Percentiles rank a stretch among this genome's conserved stretches.
Evolutionary conservation across 371 early-diverging fungal species (phyloP).

Genomic region (Zychaea mexicana): DNA sequence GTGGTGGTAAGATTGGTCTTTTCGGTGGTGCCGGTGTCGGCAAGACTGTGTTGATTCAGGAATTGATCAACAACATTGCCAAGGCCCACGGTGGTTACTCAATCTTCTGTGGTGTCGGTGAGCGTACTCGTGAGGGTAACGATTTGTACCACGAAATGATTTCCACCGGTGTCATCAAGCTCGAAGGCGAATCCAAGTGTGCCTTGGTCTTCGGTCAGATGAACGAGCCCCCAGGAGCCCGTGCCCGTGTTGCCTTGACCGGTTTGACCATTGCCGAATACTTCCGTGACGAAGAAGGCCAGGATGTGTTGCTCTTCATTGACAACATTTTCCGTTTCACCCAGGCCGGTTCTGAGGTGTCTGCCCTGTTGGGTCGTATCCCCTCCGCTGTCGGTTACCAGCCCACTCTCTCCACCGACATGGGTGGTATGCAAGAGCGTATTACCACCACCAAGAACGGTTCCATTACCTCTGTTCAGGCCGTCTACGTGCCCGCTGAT

Average conservation of each 20-base stretch:
- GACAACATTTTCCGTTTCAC: constrained; percentile 99
- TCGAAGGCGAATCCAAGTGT: constrained; percentile 92
- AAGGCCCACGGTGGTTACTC: constrained; percentile 98
- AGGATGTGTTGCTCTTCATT: constrained; percentile 98
- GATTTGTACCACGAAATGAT: constrained; percentile 98
- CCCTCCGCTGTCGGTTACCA: constrained; percentile 99
- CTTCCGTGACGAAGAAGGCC: constrained; percentile 99
- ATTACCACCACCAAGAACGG: constrained; percentile 99
- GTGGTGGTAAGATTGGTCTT: constrained; percentile 81
- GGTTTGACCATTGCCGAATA: constrained; percentile 98
- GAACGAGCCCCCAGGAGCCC: constrained; percentile 99
- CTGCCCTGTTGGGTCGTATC: constrained; percentile 98
- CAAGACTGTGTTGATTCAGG: constrained; percentile 96
- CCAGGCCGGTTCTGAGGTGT: constrained; percentile 94
- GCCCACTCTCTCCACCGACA: constrained; percentile 95
- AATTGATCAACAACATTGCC: constrained; percentile 97
- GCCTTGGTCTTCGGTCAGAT: constrained; percentile 98
- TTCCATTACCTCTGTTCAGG: constrained; percentile 98
- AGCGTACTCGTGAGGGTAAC: constrained; percentile 98
- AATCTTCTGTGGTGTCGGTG: constrained; percentile 96
- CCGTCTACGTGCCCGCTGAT: constrained; percentile 98
- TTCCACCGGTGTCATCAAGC: constrained; percentile 90
- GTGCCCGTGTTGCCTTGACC: constrained; percentile 98
- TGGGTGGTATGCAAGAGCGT: constrained; percentile 99
- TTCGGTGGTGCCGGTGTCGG: constrained; percentile 76